Evolutionary conservation across 768 basidiomycete genomes (phyloP).

Genomic region (Leccinum olivaceopallidum): DNA sequence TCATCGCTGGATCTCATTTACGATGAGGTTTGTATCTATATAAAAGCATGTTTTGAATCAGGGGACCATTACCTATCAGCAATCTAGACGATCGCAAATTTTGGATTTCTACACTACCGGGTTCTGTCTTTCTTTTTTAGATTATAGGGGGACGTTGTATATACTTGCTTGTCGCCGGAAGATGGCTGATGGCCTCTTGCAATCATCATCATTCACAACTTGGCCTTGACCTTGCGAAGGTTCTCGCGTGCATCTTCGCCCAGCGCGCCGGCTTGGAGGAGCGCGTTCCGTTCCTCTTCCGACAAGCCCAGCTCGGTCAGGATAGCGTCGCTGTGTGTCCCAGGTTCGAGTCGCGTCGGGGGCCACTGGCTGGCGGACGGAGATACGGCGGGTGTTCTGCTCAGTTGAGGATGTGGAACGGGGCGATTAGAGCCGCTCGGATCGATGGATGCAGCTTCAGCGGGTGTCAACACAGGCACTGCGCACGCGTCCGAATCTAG

Average conservation of each 20-base stretch:
- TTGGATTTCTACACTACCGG: background rate
- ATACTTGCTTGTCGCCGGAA: conserved; percentile 6
- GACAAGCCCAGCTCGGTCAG: conserved; percentile 52
- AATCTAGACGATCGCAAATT: conserved; percentile 14
- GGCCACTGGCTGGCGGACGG: conserved; percentile 5
- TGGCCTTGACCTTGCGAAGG: conserved; percentile 17
- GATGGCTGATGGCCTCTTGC: background rate
- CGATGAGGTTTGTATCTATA: background rate
- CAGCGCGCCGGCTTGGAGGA: conserved; percentile 50
- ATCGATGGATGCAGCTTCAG: conserved; percentile 55
- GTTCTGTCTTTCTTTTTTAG: background rate
- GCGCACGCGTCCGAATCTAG: conserved; percentile 73
- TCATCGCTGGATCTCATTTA: background rate
- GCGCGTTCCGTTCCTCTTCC: conserved; percentile 37
- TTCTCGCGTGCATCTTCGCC: conserved; percentile 33
- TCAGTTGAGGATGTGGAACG: conserved; percentile 51
- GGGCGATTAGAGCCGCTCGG: conserved; percentile 42
- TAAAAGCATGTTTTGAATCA: background rate
- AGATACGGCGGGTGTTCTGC: conserved; percentile 23
- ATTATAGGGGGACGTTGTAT: background rate
- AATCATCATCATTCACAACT: conserved; percentile 19
- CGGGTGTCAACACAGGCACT: conserved; percentile 63
- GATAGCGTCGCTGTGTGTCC: conserved; percentile 54
- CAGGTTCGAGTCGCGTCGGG: conserved; percentile 41
- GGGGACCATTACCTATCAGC: conserved; percentile 9